Base-by-base conservation (phyloP, 768 basidiomycete genomes). In the Mycena rebaudengoi region DNA sequence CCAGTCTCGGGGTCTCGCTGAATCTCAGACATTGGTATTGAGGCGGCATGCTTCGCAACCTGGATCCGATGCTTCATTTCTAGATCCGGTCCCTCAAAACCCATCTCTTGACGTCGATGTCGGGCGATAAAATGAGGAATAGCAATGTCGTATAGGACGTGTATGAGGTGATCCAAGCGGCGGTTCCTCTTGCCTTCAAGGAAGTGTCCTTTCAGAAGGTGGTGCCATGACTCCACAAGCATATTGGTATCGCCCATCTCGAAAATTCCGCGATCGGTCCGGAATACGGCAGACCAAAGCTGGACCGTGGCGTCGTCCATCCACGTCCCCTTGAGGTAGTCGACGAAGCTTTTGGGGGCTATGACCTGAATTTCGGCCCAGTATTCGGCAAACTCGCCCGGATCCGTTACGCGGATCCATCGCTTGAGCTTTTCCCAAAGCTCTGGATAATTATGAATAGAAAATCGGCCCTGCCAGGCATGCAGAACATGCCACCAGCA, bases 401-500 rank as follows among this genome's bases (percentile, higher is more conserved):
- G 28, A 39, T 30, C 12, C 5, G 33, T n/a, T n/a, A n/a, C n/a
- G n/a, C n/a, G n/a, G n/a, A n/a, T n/a, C n/a, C n/a, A n/a, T n/a
- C n/a, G n/a, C 26, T 55, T 56, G 28, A 56, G 51, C 7, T 18
- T 8, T n/a, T 56, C 52, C 61, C 61, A 62, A 21, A 62, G 25
- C 4, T 58, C 37, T 18, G 37, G 28, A 35, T 45, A 52, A 12
- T 59, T n/a, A 1, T 29, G 14, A 14, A 41, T 48, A 5, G 14
- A n/a, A 29, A 62, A 54, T 33, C 56, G 61, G 29, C 56, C 37
- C 21, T 62, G 52, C 61, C 61, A 62, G 16, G 61, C 61, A 62
- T 62, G 61, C 25, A 62, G 43, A 18, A 62, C 61, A 26, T 62
- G 61, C 61, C 62, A 63, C 53, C 62, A 57, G 41, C 62, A 63